A percentile compares a stretch with the other conserved stretches of the same genome.
Evolutionary conservation across 306 rosid genomes (phyloP).

Genomic region (Fragaria ananassa): DNA sequence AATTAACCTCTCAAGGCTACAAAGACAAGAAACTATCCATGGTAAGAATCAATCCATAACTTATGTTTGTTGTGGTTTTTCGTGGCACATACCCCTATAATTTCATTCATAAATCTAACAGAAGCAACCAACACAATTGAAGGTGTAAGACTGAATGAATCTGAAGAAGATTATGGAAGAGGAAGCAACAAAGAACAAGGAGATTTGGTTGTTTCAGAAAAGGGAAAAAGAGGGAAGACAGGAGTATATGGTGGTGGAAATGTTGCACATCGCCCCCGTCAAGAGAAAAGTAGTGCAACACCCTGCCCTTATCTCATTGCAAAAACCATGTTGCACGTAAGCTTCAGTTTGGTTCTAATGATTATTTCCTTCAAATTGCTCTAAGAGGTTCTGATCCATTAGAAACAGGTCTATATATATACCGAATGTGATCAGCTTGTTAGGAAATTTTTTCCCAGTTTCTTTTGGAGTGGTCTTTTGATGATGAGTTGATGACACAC

Average conservation of each 20-base stretch:
- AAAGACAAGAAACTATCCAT: constrained; percentile 2
- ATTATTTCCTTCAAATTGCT: constrained; percentile 11
- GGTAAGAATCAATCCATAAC: constrained; percentile 2
- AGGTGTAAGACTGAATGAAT: neutral
- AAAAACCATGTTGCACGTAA: constrained; percentile 6
- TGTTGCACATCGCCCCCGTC: constrained; percentile 3
- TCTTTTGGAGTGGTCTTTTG: neutral
- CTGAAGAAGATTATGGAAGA: neutral
- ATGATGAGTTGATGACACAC: neutral
- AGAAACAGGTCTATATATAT: neutral
- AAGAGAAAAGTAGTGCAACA: neutral
- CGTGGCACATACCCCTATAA: no score
- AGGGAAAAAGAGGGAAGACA: constrained; percentile 17
- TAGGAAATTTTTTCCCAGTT: neutral
- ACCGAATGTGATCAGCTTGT: neutral
- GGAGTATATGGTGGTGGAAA: constrained; percentile 22
- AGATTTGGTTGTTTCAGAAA: neutral
- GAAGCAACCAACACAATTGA: neutral
- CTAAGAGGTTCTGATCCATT: neutral
- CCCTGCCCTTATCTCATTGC: constrained; percentile 1
- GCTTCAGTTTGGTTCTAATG: constrained; percentile 11
- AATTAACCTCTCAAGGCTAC: neutral
- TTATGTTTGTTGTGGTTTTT: neutral
- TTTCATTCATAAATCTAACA: neutral
- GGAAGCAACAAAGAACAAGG: neutral